Evolutionary conservation across 306 rosid species (phyloP), one percentile per base, ranked within the genome.

Genomic region (Spatholobus suberectus): DNA sequence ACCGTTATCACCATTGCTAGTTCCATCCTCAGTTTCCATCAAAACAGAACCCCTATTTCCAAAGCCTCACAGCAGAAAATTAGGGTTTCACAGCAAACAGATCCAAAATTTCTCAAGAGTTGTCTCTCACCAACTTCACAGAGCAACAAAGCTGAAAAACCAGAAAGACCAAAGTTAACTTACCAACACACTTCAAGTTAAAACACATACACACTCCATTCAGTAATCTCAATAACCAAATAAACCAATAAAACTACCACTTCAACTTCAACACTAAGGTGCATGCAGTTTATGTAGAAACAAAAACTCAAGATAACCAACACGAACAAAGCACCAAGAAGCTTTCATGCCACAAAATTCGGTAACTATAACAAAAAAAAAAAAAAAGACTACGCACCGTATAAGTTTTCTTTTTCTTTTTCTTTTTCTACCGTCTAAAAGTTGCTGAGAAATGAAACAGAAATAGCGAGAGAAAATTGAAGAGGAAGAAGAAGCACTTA

Each of bases 41-140:
- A 15, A 24, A 43, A 82, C 29, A 40, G 57, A 86, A 21, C 51
- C 89, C 86, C 65, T 82, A 66, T 83, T 68, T 38, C 78, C 61
- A 79, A 79, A 78, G 4, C 76, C 83, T 46, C 14, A 17, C 68
- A 79, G 84, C 74, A 43, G 15, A 77, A 87, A 87, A 88, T 89
- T 87, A 91, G 98, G 94, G 96, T 89, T 91, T 86, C 82, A 47
- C 73, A 83, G 66, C 41, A 74, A 78, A 40, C 83, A 89, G 86
- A 82, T 82, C 86, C 78, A 58, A 76, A 40, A 81, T 58, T 73
- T 55, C 74, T 20, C 62, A 21, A 77, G 85, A 80, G 58, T 89
- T 61, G 59, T 71, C 66, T 35, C 65, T 79, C 74, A 52, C 70
- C 17, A 81, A 70, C 83, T 70, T 55, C 70, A 40, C 77, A 81